Evolutionary conservation across 306 rosid species (phyloP).

Genomic region (Boehmeria nivea): DNA sequence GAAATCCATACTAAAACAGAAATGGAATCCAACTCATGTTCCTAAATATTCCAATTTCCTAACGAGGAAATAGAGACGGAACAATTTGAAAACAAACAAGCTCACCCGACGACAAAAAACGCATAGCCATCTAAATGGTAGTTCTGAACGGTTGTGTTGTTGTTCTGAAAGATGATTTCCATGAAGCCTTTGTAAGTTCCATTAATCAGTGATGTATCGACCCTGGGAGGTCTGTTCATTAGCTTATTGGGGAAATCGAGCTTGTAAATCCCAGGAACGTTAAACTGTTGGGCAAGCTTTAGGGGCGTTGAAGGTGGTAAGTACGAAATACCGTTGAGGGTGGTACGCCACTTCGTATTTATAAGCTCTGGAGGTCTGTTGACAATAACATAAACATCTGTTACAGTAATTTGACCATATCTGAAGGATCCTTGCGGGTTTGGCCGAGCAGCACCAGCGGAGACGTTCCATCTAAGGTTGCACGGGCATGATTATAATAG

Average conservation of each 20-base stretch:
- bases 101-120: slow-evolving; percentile 84
- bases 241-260: slow-evolving; percentile 70
- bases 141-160: slow-evolving; percentile 66
- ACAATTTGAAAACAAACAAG: slow-evolving; percentile 17
- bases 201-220: slow-evolving; percentile 73
- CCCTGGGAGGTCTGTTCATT: slow-evolving; percentile 64
- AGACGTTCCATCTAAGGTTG: slow-evolving; percentile 59
- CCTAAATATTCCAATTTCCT: slow-evolving; percentile 8
- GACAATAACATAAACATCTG: slow-evolving; percentile 60
- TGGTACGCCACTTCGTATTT: slow-evolving; percentile 67
- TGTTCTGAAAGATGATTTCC: slow-evolving; percentile 84
- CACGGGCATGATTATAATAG: slow-evolving; percentile 19
- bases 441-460: slow-evolving; percentile 89
- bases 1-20: slow-evolving; percentile 70
- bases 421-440: slow-evolving; percentile 84
- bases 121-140: slow-evolving; percentile 89
- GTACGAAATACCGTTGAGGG: slow-evolving; percentile 81
- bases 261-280: slow-evolving; percentile 66
- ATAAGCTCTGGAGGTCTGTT: slow-evolving; percentile 72
- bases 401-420: slow-evolving; percentile 66
- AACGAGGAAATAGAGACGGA: background rate
- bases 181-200: slow-evolving; percentile 68
- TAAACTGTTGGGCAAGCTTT: slow-evolving; percentile 65
- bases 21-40: slow-evolving; percentile 10
- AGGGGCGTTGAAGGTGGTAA: slow-evolving; percentile 76